Evolutionary conservation across 2,329 filamentous ascomycete genomes (phyloP).

Genomic region (Fusarium hostae): DNA sequence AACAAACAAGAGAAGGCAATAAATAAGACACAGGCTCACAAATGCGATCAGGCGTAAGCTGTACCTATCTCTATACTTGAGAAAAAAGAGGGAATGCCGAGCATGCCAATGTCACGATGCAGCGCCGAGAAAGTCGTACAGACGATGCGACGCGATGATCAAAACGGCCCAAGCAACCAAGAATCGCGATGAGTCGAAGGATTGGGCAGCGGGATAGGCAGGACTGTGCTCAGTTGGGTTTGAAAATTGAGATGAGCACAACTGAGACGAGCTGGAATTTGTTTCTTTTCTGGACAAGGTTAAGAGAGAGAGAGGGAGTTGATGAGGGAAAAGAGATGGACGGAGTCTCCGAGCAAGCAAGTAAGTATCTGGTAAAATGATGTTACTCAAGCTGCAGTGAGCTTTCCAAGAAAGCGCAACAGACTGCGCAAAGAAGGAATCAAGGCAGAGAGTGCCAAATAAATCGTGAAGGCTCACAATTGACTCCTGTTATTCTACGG

Average conservation of each 20-base stretch:
- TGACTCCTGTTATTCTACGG: conserved; percentile 3
- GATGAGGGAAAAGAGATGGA: conserved; percentile 17
- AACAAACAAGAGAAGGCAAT: conserved; percentile 11
- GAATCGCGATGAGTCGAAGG: conserved; percentile 12
- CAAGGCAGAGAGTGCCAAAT: neutral
- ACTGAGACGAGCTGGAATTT: conserved; percentile 13
- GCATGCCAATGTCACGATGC: conserved; percentile 44
- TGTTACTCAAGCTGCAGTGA: conserved; percentile 27
- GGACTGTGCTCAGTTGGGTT: conserved; percentile 15
- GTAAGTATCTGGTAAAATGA: neutral
- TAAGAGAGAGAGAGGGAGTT: neutral
- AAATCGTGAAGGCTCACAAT: neutral
- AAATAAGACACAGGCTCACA: neutral
- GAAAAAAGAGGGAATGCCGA: conserved; percentile 42
- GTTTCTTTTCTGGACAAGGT: conserved; percentile 12
- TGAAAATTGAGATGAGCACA: conserved; percentile 22
- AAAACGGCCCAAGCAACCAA: conserved; percentile 22
- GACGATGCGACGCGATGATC: conserved; percentile 30
- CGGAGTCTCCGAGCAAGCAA: conserved; percentile 16
- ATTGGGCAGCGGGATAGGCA: conserved; percentile 8
- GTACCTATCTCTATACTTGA: conserved; percentile 22
- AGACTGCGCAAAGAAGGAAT: conserved; percentile 4
- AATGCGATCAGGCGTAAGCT: conserved; percentile 17
- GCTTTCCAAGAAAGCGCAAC: conserved; percentile 22
- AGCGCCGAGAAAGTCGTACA: conserved; percentile 28